phyloP scores from a whole-genome alignment of 106 monocot species.

The Acanthochlamys bracteata region DNA sequence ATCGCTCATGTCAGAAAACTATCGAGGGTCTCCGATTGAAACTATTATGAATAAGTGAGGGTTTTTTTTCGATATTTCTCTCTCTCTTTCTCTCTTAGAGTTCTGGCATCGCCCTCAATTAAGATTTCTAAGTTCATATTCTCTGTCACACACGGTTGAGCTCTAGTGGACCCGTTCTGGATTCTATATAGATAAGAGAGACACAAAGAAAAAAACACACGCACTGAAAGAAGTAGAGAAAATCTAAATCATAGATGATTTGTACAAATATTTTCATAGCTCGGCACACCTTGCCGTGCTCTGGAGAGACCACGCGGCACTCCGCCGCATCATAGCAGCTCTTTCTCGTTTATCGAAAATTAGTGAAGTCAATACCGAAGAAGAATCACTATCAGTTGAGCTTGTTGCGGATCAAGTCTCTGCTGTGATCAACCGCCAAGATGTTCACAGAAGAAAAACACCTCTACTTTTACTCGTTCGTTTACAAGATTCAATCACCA shows the following conservation, averaged over 20 bases:
- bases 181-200: too few species aligned
- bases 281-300: slow-evolving; percentile 72
- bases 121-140: too few species aligned
- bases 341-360: slow-evolving; percentile 78
- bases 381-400: slow-evolving; percentile 63
- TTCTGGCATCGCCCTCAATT: too few species aligned
- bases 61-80: too few species aligned
- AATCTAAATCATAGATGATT: slow-evolving; percentile 40
- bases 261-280: slow-evolving; percentile 75
- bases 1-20: too few species aligned
- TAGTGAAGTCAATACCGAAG: slow-evolving; percentile 72
- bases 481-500: slow-evolving; percentile 62
- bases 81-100: too few species aligned
- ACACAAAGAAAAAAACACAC: too few species aligned
- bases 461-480: slow-evolving; percentile 96
- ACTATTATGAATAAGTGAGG: too few species aligned
- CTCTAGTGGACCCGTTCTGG: too few species aligned
- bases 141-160: too few species aligned
- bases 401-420: slow-evolving; percentile 64
- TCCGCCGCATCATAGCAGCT: slow-evolving; percentile 44
- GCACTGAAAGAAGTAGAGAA: not conserved
- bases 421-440: slow-evolving; percentile 67
- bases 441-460: slow-evolving; percentile 84
- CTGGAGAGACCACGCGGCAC: slow-evolving; percentile 62
- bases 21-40: too few species aligned